These are phyloP conservation scores for Hyparrhenia diplandra DNA, from an alignment of 176 grass and related monocot genomes.

Conservation along the genomic window DNA sequence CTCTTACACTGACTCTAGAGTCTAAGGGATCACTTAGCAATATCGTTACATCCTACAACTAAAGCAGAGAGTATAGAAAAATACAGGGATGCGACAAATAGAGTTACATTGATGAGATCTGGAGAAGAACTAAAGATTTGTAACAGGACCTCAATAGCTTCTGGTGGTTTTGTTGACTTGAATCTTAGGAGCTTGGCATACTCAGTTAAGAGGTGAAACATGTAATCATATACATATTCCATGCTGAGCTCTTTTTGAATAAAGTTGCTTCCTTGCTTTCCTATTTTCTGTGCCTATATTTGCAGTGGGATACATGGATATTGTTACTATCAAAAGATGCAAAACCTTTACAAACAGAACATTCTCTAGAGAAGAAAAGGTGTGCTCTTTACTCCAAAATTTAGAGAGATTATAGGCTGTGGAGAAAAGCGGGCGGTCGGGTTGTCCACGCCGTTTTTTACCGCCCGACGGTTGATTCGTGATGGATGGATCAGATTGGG, in stretches of 20 bases:
- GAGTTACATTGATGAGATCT: background rate
- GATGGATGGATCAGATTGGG: no score
- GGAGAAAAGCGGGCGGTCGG: no score
- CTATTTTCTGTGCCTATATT: slow-evolving; percentile 73
- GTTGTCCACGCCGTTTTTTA: no score
- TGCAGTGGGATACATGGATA: no score
- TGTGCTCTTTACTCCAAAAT: background rate
- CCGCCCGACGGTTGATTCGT: no score
- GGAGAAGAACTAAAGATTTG: slow-evolving; percentile 60
- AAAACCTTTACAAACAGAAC: background rate
- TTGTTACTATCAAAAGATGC: slow-evolving; percentile 1
- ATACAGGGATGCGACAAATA: background rate
- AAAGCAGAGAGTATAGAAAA: background rate
- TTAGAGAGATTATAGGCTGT: no score
- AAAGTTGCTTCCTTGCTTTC: slow-evolving; percentile 73
- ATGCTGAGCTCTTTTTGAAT: slow-evolving; percentile 72
- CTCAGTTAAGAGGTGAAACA: slow-evolving; percentile 89
- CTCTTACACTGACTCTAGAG: no score
- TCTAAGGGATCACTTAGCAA: background rate
- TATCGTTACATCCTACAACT: background rate
- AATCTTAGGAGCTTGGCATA: slow-evolving; percentile 87
- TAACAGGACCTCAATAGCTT: slow-evolving; percentile 71
- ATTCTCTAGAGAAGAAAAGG: background rate
- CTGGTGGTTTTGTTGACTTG: slow-evolving; percentile 56
- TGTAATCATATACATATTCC: slow-evolving; percentile 84